These are phyloP conservation scores for Carex littledalei DNA, from an alignment of 176 grass and related monocot species.

Conservation along the genomic window DNA sequence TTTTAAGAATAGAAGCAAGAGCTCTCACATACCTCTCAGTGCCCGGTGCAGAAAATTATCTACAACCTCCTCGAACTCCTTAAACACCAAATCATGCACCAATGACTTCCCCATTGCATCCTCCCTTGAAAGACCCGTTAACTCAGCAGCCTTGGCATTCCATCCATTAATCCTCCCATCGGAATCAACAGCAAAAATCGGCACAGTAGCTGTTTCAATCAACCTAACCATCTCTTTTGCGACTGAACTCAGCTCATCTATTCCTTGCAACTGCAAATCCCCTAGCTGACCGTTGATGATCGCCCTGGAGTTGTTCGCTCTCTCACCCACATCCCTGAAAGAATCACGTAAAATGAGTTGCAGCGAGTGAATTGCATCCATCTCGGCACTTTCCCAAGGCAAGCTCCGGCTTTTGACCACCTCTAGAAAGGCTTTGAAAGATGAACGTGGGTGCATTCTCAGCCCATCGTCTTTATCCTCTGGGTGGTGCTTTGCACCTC, in stretches of 20 bases:
- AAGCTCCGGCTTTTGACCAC: slow-evolving; percentile 90
- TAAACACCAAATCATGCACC: slow-evolving; percentile 80
- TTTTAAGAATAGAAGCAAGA: not conserved
- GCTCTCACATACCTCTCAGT: slow-evolving; percentile 50
- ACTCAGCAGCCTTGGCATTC: slow-evolving; percentile 88
- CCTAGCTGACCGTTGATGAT: slow-evolving; percentile 55
- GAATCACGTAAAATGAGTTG: slow-evolving; percentile 87
- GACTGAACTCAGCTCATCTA: slow-evolving; percentile 89
- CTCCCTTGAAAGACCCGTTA: slow-evolving; percentile 79
- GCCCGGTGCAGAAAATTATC: slow-evolving; percentile 65
- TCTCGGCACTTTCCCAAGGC: slow-evolving; percentile 93
- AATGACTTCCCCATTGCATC: slow-evolving; percentile 98
- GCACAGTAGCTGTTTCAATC: slow-evolving; percentile 91
- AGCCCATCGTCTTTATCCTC: slow-evolving; percentile 97
- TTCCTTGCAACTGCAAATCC: slow-evolving; percentile 70
- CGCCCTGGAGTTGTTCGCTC: slow-evolving; percentile 56
- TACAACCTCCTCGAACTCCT: slow-evolving; percentile 59
- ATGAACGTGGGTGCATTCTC: slow-evolving; percentile 91
- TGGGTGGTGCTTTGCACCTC: slow-evolving; percentile 91
- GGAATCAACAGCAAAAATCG: slow-evolving; percentile 89
- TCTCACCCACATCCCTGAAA: slow-evolving; percentile 57
- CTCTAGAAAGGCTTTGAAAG: slow-evolving; percentile 96
- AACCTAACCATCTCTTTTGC: slow-evolving; percentile 92
- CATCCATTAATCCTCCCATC: slow-evolving; percentile 95
- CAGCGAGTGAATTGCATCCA: slow-evolving; percentile 96